phyloP scores from a whole-genome alignment of 2,329 filamentous ascomycete species.

The Plectosphaerella cucumerina region DNA sequence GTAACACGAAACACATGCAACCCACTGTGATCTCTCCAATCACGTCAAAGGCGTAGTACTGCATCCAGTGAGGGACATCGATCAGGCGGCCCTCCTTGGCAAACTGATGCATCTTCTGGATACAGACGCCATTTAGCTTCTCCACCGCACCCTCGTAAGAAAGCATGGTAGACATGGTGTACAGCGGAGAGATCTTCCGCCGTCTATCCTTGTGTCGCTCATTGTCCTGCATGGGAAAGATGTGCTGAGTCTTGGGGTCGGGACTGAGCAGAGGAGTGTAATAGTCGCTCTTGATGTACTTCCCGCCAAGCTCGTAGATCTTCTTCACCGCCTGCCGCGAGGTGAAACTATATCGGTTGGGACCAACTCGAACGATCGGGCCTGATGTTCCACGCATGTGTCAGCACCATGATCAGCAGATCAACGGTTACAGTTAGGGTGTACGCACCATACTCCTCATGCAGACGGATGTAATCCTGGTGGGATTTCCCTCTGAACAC shows the following conservation, averaged over 20 bases:
- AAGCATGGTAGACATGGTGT: neutral
- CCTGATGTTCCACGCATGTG: neutral
- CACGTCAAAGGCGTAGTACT: slow-evolving; percentile 46
- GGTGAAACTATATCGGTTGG: neutral
- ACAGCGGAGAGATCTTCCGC: neutral
- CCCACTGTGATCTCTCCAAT: slow-evolving; percentile 43
- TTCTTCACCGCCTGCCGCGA: neutral
- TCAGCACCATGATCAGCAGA: neutral
- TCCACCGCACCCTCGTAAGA: neutral
- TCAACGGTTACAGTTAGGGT: neutral
- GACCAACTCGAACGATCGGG: neutral
- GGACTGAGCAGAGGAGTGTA: neutral
- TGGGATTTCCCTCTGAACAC: neutral
- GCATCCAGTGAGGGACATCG: slow-evolving; percentile 28
- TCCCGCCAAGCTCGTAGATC: neutral
- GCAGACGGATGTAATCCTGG: neutral
- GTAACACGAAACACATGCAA: too few relatives aligned
- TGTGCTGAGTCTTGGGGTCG: neutral
- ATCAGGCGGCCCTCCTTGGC: neutral
- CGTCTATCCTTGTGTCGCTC: neutral
- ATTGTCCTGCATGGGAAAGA: too few relatives aligned
- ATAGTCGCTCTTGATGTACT: neutral
- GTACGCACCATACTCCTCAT: neutral
- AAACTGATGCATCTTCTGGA: neutral
- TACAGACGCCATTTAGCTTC: neutral